Percentiles rank a stretch among this genome's conserved stretches.
phyloP scores from a whole-genome alignment of 2,329 filamentous ascomycete genomes.

The Epichloe festucae region DNA sequence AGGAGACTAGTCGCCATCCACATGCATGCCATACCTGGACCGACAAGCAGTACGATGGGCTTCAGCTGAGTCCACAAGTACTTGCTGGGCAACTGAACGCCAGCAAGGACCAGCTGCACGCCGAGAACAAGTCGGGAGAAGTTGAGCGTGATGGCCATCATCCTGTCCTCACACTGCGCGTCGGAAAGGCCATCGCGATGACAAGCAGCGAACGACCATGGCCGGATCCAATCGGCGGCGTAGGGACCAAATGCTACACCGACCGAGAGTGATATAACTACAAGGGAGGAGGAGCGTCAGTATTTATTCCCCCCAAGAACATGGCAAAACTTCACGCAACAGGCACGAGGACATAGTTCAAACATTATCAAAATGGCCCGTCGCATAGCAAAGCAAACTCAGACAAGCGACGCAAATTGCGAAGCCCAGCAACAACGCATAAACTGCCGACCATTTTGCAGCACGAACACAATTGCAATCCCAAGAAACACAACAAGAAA shows the following conservation, averaged over 20 bases:
- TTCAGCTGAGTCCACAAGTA: slow-evolving; percentile 73
- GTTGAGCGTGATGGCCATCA: slow-evolving; percentile 65
- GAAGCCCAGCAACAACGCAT: no score
- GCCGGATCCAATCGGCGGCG: slow-evolving; percentile 63
- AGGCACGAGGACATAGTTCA: no score
- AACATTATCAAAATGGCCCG: no score
- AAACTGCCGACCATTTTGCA: no score
- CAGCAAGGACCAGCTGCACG: slow-evolving; percentile 79
- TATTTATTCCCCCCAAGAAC: neutral
- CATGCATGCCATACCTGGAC: slow-evolving; percentile 76
- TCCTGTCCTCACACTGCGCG: slow-evolving; percentile 30
- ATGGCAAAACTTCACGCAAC: no score
- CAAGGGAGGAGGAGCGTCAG: neutral
- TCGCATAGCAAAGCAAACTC: no score
- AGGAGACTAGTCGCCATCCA: slow-evolving; percentile 73
- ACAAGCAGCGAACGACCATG: slow-evolving; percentile 55
- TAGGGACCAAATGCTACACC: slow-evolving; percentile 69
- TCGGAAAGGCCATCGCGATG: slow-evolving; percentile 9
- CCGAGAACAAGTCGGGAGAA: slow-evolving; percentile 81
- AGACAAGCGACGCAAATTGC: no score
- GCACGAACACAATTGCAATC: no score
- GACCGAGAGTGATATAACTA: slow-evolving; percentile 67
- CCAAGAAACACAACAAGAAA: no score
- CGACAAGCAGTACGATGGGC: slow-evolving; percentile 59
- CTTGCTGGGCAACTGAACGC: slow-evolving; percentile 73